Conservation (phyloP, 176 grass and related monocot species). For the Zea luxurians region DNA sequence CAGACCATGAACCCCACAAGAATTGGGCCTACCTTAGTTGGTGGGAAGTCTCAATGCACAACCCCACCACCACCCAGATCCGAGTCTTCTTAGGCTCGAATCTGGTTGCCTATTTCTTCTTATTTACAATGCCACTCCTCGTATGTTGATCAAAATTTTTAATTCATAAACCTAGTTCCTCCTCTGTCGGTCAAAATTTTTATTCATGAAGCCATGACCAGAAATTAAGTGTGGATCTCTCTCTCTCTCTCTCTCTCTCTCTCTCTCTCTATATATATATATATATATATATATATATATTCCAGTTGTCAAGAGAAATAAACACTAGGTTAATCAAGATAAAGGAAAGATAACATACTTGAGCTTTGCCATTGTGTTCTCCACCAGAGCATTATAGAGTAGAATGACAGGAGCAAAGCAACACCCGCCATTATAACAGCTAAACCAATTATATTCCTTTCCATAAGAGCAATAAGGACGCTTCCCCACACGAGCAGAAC, state of each 20-base stretch:
- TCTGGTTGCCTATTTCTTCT: not conserved
- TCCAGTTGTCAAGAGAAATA: slow-evolving; percentile 21
- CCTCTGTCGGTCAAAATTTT: not conserved
- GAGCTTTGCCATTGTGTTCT: slow-evolving; percentile 99
- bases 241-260: no score
- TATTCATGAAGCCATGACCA: not conserved
- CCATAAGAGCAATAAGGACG: slow-evolving; percentile 81
- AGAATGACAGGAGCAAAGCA: slow-evolving; percentile 93
- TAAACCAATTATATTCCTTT: slow-evolving; percentile 89
- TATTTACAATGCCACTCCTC: not conserved
- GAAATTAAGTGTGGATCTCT: not conserved
- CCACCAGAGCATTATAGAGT: slow-evolving; percentile 99
- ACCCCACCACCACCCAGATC: not conserved
- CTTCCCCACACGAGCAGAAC: slow-evolving; percentile 77
- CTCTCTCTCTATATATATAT: no score
- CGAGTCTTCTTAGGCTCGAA: not conserved
- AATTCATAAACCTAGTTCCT: not conserved
- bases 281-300: slow-evolving; percentile 1
- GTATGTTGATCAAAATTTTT: not conserved
- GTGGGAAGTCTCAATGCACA: not conserved
- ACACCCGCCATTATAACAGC: slow-evolving; percentile 94
- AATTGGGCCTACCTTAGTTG: not conserved
- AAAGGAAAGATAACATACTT: slow-evolving; percentile 63
- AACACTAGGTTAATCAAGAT: slow-evolving; percentile 27
- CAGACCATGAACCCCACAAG: not conserved